Evolutionary conservation across 305 asterid species (phyloP), one percentile per base, ranked within the genome.

Genomic region (Euphrasia arctica): DNA sequence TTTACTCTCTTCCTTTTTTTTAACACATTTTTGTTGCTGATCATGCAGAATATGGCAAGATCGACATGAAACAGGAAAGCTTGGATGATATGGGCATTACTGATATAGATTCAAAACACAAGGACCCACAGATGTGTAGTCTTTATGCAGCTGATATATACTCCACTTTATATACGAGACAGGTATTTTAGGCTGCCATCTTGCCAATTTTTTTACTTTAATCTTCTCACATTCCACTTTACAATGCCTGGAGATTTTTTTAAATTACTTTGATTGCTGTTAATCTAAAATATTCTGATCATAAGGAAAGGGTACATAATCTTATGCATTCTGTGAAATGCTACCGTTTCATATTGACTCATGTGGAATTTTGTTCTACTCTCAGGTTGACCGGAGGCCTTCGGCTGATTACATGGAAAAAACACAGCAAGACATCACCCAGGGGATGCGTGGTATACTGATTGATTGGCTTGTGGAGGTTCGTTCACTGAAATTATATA

Each of bases 381-480:
- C 60, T 58, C 87, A 94, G 99, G 77, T 94, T 68, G 85, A 83
- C 64, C 74, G 95, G 47, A 85, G 92, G 75, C 95, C 95, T 74
- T 66, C 79, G 32, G 76, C 69, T 68, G 79, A 81, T 81, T 94
- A 88, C 75, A 94, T 94, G 98, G 95, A 88, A 77, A 80, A 77
- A 73, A 43, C 83, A 80, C 99, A 94, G 80, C 78, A 52, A 14
- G 99, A 94, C 72, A 80, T 94, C 75, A 86, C 83, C 58, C 82
- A 73, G 60, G 80, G 87, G 58, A 94, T 91, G 99, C 83, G 99
- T 67, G 81, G 86, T 58, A 91, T 94, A 72, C 82, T 94, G 75
- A 78, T 94, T 63, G 99, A 94, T 74, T 94, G 99, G 99, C 98
- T 94, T 71, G 99, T 94, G 48, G 97, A 88, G 97, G 99, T 94